A percentile compares a stretch with the other conserved stretches of the same genome.
Conservation (phyloP, 2,329 filamentous ascomycete species). For the Aureobasidium subglaciale region DNA sequence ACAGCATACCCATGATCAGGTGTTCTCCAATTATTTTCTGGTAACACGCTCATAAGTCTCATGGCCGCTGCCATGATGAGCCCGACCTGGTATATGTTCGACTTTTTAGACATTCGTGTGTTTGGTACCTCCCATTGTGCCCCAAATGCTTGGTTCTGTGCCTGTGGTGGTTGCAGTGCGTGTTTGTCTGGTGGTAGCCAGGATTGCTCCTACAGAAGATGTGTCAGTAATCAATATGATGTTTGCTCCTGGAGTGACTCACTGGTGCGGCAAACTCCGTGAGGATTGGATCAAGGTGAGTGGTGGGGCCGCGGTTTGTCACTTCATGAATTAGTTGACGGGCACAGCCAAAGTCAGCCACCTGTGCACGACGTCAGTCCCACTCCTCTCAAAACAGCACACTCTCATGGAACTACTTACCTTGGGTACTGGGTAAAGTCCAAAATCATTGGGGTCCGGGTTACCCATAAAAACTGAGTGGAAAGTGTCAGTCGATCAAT, state of each 20-base stretch:
- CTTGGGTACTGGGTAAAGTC: not conserved
- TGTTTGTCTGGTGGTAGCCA: no score
- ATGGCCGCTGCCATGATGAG: conserved; percentile 4
- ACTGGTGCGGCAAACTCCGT: not conserved
- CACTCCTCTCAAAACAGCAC: not conserved
- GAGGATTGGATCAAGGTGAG: not conserved
- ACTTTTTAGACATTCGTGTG: not conserved
- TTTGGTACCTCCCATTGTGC: not conserved
- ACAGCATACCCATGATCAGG: not conserved
- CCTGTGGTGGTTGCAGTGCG: no score
- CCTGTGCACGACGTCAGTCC: not conserved
- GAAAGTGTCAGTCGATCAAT: not conserved
- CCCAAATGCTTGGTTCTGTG: no score
- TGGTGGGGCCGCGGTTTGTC: not conserved
- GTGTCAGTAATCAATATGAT: not conserved
- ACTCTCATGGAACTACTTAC: not conserved
- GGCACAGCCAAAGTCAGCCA: not conserved
- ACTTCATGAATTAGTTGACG: not conserved
- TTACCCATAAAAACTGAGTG: not conserved
- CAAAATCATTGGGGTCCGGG: not conserved
- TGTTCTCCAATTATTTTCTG: not conserved
- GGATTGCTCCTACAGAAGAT: not conserved
- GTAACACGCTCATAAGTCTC: not conserved
- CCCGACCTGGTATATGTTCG: conserved; percentile 2
- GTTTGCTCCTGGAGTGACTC: not conserved